These are phyloP conservation scores for Atractiella rhizophila DNA, from an alignment of 768 basidiomycete species.

Conservation along the genomic window DNA sequence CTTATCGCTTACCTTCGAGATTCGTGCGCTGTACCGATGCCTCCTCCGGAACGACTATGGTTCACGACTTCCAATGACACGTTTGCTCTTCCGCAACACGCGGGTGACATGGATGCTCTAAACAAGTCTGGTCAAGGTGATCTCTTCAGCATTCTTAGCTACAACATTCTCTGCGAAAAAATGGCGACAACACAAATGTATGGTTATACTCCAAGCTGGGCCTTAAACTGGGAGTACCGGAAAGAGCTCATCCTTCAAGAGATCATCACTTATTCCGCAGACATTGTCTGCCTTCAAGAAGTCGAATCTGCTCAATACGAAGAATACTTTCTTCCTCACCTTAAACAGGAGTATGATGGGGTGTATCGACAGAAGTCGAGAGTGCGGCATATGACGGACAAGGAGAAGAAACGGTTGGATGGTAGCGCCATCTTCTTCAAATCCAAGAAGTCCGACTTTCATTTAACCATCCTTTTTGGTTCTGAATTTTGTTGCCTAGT, in stretches of 20 bases:
- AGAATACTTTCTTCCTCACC: conserved; percentile 56
- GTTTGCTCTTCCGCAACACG: conserved; percentile 10
- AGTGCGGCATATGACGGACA: conserved; percentile 71
- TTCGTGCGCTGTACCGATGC: conserved; percentile 52
- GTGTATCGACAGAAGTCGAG: conserved; percentile 76
- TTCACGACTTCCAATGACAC: conserved; percentile 20
- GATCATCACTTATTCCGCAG: conserved; percentile 50
- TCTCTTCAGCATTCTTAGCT: conserved; percentile 53
- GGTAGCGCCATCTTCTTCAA: conserved; percentile 95
- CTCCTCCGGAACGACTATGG: conserved; percentile 62
- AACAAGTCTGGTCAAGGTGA: conserved; percentile 31
- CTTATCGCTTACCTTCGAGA: conserved; percentile 80
- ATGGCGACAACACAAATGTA: conserved; percentile 71
- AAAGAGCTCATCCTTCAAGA: conserved; percentile 69
- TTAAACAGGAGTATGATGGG: conserved; percentile 66
- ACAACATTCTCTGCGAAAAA: conserved; percentile 83
- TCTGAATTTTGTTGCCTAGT: conserved; percentile 24
- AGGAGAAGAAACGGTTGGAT: conserved; percentile 68
- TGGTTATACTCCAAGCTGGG: conserved; percentile 92
- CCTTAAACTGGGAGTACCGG: conserved; percentile 79
- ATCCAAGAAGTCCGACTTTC: conserved; percentile 29
- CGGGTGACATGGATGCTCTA: background rate
- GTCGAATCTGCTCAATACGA: conserved; percentile 79
- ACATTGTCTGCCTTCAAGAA: conserved; percentile 86
- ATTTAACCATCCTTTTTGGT: no score